Evolutionary conservation across 225 moss, liverwort and hornwort species (phyloP).

Genomic region (Lunularia cruciata): DNA sequence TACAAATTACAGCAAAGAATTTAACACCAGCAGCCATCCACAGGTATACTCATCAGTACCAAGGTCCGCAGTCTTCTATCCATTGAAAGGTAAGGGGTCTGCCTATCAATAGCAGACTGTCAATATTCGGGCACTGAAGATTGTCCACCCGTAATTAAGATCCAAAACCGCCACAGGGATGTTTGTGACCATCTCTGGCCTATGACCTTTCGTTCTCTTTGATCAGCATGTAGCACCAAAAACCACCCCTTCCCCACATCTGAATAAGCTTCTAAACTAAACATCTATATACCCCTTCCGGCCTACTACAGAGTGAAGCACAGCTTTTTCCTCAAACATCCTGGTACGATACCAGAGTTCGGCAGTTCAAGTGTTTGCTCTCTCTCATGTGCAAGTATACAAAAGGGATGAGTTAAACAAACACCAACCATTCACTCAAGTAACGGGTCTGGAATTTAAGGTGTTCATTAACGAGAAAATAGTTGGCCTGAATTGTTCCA

Average conservation of each 20-base stretch:
- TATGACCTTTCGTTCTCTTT: neutral
- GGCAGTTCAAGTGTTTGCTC: neutral
- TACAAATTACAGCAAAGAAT: constrained; percentile 12
- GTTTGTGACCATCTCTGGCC: neutral
- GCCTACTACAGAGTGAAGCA: neutral
- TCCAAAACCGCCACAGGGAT: constrained; percentile 2
- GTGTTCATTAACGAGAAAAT: neutral
- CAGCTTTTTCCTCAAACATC: constrained; percentile 5
- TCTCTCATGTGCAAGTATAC: neutral
- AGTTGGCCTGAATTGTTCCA: constrained; percentile 3
- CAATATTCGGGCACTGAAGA: neutral
- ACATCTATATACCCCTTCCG: neutral
- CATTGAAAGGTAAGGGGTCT: neutral
- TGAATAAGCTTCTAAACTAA: neutral
- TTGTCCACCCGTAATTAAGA: constrained; percentile 14
- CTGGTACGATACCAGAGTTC: neutral
- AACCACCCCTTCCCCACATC: neutral
- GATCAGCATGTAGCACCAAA: neutral
- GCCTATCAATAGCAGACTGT: neutral
- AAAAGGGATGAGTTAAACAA: constrained; percentile 3
- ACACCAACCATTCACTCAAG: constrained; percentile 13
- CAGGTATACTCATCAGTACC: constrained; percentile 10
- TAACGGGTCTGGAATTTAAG: neutral
- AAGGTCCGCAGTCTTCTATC: neutral
- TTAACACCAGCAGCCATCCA: constrained; percentile 13